Evolutionary conservation across 2,329 filamentous ascomycete species (phyloP).

Genomic region (Fusarium beomiforme): DNA sequence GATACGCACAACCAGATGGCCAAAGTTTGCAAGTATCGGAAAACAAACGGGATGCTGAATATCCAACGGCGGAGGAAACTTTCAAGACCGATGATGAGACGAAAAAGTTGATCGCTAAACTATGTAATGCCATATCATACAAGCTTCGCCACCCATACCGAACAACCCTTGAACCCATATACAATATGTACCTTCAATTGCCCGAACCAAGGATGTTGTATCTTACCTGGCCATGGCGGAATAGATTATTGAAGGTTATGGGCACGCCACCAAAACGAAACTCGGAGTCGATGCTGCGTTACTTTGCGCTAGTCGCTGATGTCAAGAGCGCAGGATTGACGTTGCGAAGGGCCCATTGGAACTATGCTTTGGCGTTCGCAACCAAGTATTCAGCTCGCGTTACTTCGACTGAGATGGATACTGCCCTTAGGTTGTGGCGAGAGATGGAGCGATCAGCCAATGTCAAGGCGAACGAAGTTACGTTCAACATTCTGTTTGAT

Average conservation of each 20-base stretch:
- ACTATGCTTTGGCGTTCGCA: conserved; percentile 81
- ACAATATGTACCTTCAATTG: conserved; percentile 59
- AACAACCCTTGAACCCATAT: conserved; percentile 56
- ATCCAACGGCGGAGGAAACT: conserved; percentile 56
- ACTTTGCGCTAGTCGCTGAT: conserved; percentile 85
- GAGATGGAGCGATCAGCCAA: conserved; percentile 84
- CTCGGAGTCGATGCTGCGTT: conserved; percentile 76
- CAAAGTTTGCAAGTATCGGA: conserved; percentile 62
- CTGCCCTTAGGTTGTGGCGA: conserved; percentile 81
- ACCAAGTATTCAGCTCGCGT: conserved; percentile 72
- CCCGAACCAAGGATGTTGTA: conserved; percentile 64
- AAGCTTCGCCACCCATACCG: conserved; percentile 55
- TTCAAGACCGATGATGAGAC: conserved; percentile 49
- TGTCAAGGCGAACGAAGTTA: conserved; percentile 75
- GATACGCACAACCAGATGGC: conserved; percentile 62
- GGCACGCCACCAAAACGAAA: conserved; percentile 68
- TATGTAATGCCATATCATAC: conserved; percentile 54
- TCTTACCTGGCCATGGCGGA: conserved; percentile 63
- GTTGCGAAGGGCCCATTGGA: conserved; percentile 79
- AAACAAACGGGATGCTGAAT: conserved; percentile 57
- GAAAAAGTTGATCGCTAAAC: conserved; percentile 49
- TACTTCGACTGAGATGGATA: conserved; percentile 66
- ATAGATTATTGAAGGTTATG: conserved; percentile 73
- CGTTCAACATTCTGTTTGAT: conserved; percentile 94
- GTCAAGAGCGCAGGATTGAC: conserved; percentile 78